These are phyloP conservation scores for Vitis labrusca DNA, from an alignment of 164 flowering plant species.

Conservation along the genomic window DNA sequence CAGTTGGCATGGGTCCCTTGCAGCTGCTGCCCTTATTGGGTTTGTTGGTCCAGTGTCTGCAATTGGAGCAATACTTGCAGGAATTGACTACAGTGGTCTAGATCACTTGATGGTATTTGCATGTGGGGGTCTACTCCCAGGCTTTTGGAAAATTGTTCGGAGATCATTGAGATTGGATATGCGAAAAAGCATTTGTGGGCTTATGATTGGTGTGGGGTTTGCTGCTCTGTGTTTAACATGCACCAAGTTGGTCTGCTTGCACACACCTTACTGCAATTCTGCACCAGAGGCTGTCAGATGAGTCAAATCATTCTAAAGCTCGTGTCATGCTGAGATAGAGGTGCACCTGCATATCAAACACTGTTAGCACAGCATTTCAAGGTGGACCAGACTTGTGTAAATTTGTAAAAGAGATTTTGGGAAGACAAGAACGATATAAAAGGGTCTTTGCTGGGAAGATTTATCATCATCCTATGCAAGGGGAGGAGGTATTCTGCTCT, in stretches of 20 bases:
- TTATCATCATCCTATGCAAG: too few relatives aligned
- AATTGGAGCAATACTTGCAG: constrained; percentile 83
- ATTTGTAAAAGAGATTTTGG: background rate
- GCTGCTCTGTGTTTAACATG: constrained; percentile 64
- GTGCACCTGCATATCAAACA: background rate
- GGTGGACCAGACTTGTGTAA: background rate
- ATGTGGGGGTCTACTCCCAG: constrained; percentile 78
- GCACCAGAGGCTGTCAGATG: constrained; percentile 94
- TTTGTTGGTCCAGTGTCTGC: constrained; percentile 86
- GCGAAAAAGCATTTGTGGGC: constrained; percentile 54
- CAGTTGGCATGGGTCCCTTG: constrained; percentile 82
- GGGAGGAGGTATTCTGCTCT: too few relatives aligned
- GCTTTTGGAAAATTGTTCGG: constrained; percentile 48
- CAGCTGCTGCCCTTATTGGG: constrained; percentile 74
- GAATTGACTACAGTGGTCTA: constrained; percentile 81
- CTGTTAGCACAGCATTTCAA: too few relatives aligned
- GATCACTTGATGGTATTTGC: constrained; percentile 91
- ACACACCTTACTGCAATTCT: constrained; percentile 91
- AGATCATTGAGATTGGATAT: constrained; percentile 62
- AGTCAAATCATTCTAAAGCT: constrained; percentile 9
- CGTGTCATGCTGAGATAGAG: background rate
- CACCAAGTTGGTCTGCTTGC: constrained; percentile 85
- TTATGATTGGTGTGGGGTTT: constrained; percentile 57
- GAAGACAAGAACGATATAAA: background rate
- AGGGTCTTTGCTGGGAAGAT: too few relatives aligned